Conservation (phyloP, 495 filamentous ascomycete species). For the Xylaria cubensis region DNA sequence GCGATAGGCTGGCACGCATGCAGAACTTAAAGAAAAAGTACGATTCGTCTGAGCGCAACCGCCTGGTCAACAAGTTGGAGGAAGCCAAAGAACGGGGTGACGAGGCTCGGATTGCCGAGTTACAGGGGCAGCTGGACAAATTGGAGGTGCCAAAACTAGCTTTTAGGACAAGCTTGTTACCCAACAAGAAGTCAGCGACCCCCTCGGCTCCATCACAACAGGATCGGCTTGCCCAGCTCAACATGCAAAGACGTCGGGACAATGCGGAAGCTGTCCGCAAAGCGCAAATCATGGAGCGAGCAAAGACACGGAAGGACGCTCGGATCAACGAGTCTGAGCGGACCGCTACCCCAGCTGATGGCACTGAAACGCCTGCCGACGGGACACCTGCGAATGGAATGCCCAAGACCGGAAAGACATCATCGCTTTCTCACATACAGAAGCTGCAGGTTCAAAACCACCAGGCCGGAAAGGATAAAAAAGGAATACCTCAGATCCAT, state of each 20-base stretch:
- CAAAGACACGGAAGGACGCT: constrained; percentile 62
- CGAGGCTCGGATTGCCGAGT: constrained; percentile 60
- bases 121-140: constrained; percentile 71
- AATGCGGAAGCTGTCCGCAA: constrained; percentile 83
- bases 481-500: constrained; percentile 68
- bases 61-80: constrained; percentile 65
- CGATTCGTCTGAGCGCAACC: constrained; percentile 67
- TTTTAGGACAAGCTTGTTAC: constrained; percentile 65
- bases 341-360: constrained; percentile 50
- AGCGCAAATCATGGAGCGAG: constrained; percentile 81
- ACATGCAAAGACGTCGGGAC: constrained; percentile 76
- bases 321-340: constrained; percentile 60
- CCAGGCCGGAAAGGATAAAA: constrained; percentile 50
- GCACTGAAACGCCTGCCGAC: constrained; percentile 41
- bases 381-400: constrained; percentile 46
- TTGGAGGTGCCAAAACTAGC: constrained; percentile 73
- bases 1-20: constrained; percentile 74
- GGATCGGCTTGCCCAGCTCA: constrained; percentile 77
- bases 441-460: constrained; percentile 62
- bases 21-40: constrained; percentile 65
- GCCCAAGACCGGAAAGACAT: constrained; percentile 39
- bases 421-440: constrained; percentile 52
- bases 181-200: constrained; percentile 49
- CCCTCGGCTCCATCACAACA: constrained; percentile 62
- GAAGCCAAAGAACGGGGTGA: constrained; percentile 69